These are phyloP conservation scores for Neurospora sp. DNA, from an alignment of 495 filamentous ascomycete genomes.

Conservation along the genomic window DNA sequence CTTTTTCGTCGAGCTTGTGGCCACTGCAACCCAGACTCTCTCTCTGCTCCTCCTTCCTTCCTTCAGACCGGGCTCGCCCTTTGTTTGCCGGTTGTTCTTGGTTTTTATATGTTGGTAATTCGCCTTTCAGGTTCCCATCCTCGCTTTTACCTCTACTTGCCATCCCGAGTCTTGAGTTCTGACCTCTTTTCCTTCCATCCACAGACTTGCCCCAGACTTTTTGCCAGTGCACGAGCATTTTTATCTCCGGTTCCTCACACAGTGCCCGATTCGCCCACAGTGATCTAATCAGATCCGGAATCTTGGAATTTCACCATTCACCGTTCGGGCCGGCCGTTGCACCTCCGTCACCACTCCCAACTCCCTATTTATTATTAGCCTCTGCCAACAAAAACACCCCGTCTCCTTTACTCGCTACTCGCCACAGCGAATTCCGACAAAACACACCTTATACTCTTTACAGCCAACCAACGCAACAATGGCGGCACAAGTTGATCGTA, in stretches of 20 bases:
- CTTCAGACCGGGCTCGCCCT: not conserved
- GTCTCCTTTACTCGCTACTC: not conserved
- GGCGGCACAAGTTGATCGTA: slow-evolving; percentile 18
- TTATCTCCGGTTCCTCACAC: not conserved
- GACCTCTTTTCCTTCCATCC: not conserved
- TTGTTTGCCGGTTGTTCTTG: not conserved
- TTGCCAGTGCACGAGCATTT: not conserved
- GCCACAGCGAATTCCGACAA: not conserved
- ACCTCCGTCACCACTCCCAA: not conserved
- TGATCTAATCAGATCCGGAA: not conserved
- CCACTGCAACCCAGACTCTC: not conserved
- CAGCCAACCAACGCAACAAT: slow-evolving; percentile 10
- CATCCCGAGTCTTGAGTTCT: not conserved
- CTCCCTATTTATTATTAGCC: not conserved
- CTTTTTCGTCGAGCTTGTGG: not conserved
- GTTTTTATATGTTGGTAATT: not conserved
- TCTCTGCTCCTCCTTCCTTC: not conserved
- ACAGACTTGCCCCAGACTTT: not conserved
- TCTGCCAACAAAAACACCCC: not conserved
- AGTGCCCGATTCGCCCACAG: not conserved
- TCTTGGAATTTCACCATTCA: not conserved
- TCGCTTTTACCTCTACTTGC: not conserved
- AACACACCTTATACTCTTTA: not conserved
- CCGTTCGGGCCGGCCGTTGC: not conserved
- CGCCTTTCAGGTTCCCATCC: not conserved